Evolutionary conservation across 2,329 filamentous ascomycete species (phyloP), one percentile per base, ranked within the genome.

Genomic region (Aspergillus neotritici): DNA sequence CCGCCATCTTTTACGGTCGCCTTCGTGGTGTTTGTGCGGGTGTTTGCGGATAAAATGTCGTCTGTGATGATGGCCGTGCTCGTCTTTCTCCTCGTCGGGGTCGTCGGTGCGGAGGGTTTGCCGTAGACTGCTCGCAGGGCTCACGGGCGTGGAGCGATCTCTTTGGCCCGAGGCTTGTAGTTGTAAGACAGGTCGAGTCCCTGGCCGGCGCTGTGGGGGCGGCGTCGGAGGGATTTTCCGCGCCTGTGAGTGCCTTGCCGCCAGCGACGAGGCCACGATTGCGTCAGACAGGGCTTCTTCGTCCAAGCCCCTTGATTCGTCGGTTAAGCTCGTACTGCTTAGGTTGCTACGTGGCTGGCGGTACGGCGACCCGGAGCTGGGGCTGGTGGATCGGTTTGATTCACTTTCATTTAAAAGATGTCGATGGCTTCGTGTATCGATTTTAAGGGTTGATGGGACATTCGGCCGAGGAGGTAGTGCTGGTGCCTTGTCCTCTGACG

Each of bases 11-110:
- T 67, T 72, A 7, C 71, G 69, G 54, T 72, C 67, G 4, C 70
- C 70, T 56, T 74, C 70, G 39, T 69, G 66, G 47, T 73, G 69
- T 44, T 72, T 73, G 48, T 74, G 67, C 7, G 69, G 70, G 48
- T 73, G 70, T 43, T 70, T 68, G 38, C 62, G 58, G 13, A 72
- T 58, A 16, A 68, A 56, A 43, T 66, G 63, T 25, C 50, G 58
- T 32, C 57, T 60, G 37, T 64, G 60, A 15, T 56, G 54, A 25
- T 50, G 41, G 13, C 57, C 54, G 1, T 52, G 51, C 39, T 62
- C 59, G n/a, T 67, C 63, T 25, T 66, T 62, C 12, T 57, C 50
- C 45, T 67, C 68, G 12, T 60, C 52, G 7, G 59, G 56, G 31
- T 61, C 61, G 34, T 25, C 21, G 21, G 7, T 25, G 21, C 70